A percentile compares a stretch with the other conserved stretches of the same genome.
phyloP scores from a whole-genome alignment of 1,284 basidiomycete species.

The Wallemia ichthyophaga region DNA sequence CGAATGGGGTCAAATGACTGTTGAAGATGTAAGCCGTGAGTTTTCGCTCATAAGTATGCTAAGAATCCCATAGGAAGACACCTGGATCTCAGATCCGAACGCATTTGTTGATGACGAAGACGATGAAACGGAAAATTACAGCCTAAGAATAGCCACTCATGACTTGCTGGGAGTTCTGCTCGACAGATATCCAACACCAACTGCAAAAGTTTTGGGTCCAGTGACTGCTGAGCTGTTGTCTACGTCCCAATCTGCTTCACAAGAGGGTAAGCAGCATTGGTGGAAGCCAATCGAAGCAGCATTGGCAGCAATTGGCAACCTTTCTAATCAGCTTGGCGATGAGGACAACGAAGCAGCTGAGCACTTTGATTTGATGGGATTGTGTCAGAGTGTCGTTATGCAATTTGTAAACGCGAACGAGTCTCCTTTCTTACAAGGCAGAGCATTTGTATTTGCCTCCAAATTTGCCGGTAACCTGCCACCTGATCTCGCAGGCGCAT shows the following conservation, averaged over 20 bases:
- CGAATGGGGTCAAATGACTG: conserved; percentile 55
- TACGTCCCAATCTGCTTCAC: conserved; percentile 10
- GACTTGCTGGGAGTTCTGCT: conserved; percentile 56
- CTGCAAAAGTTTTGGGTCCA: conserved; percentile 27
- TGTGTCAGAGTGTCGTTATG: too few species aligned
- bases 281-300: conserved; percentile 68
- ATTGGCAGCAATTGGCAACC: conserved; percentile 54
- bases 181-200: conserved; percentile 29
- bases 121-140: conserved; percentile 56
- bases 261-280: conserved; percentile 18
- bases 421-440: conserved; percentile 66
- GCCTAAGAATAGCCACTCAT: conserved; percentile 49
- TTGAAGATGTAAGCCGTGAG: conserved; percentile 34
- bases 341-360: conserved; percentile 41
- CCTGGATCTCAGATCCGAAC: conserved; percentile 64
- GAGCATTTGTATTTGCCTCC: conserved; percentile 78
- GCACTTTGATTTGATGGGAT: conserved; percentile 6
- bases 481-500: conserved; percentile 37
- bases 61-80: conserved; percentile 35
- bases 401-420: conserved; percentile 19
- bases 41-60: neutral
- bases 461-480: conserved; percentile 53
- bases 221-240: conserved; percentile 23
- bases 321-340: conserved; percentile 43
- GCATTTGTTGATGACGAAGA: conserved; percentile 83